phyloP scores from a whole-genome alignment of 805 yeast species.

The Metschnikowia santaceciliae region DNA sequence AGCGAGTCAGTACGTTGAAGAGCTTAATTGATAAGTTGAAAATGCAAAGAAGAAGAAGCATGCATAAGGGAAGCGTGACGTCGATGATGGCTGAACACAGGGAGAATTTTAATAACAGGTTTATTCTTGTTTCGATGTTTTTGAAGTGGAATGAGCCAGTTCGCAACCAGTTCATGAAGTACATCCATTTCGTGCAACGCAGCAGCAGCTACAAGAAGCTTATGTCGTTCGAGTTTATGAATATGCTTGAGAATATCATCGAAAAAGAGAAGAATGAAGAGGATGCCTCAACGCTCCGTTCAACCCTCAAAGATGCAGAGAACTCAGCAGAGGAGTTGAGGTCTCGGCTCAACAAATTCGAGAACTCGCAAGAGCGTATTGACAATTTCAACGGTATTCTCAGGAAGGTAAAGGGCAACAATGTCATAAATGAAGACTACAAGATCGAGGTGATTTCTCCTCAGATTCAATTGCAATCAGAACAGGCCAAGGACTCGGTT shows the following conservation, averaged over 20 bases:
- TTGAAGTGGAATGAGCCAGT: constrained; percentile 40
- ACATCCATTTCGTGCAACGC: constrained; percentile 35
- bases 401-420: constrained; percentile 18
- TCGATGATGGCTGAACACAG: constrained; percentile 5
- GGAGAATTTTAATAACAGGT: constrained; percentile 33
- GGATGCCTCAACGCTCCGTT: constrained; percentile 30
- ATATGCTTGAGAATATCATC: constrained; percentile 31
- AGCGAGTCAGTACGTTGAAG: constrained; percentile 15
- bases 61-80: constrained; percentile 7
- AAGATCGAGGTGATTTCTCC: constrained; percentile 39
- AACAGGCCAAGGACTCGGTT: constrained; percentile 46
- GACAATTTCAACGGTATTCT: constrained; percentile 31
- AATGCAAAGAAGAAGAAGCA: constrained; percentile 4
- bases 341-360: constrained; percentile 4
- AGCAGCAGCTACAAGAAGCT: constrained; percentile 25
- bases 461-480: constrained; percentile 41
- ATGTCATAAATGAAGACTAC: constrained; percentile 36
- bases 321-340: neutral
- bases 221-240: constrained; percentile 33
- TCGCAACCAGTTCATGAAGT: constrained; percentile 31
- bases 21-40: constrained; percentile 12
- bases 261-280: constrained; percentile 40
- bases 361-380: constrained; percentile 21
- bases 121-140: constrained; percentile 35
- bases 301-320: constrained; percentile 3